These are phyloP conservation scores for Fusarium sp. DNA, from an alignment of 2,329 filamentous ascomycete genomes.

Conservation along the genomic window DNA sequence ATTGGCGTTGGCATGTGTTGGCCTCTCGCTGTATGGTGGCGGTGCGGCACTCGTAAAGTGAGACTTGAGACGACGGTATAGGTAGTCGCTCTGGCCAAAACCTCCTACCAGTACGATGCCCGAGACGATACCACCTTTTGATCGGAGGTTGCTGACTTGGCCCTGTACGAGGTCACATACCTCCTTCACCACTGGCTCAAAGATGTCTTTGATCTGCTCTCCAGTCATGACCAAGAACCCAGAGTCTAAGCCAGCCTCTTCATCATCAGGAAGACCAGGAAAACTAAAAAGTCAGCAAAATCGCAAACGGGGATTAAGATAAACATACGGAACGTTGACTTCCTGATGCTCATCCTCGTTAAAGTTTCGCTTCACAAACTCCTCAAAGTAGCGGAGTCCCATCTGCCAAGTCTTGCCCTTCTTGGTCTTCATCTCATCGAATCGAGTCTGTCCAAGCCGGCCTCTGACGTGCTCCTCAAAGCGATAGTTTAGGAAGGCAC, in stretches of 20 bases:
- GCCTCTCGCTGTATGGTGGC: constrained; percentile 75
- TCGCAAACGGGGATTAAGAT: background rate
- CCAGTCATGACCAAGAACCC: constrained; percentile 81
- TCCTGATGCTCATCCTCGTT: constrained; percentile 82
- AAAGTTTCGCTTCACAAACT: constrained; percentile 88
- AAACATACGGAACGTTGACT: constrained; percentile 76
- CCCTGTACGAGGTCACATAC: constrained; percentile 76
- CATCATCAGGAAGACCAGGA: constrained; percentile 80
- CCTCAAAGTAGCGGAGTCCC: constrained; percentile 83
- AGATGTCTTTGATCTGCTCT: constrained; percentile 77
- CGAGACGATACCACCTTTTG: constrained; percentile 71
- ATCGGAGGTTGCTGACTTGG: constrained; percentile 72
- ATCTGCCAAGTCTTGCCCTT: constrained; percentile 85
- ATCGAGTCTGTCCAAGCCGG: constrained; percentile 74
- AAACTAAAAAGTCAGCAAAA: constrained; percentile 59
- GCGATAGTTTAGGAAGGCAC: constrained; percentile 82
- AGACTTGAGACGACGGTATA: constrained; percentile 76
- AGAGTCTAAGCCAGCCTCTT: constrained; percentile 78
- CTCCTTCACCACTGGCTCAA: constrained; percentile 79
- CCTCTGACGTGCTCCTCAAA: constrained; percentile 82
- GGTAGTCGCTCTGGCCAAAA: constrained; percentile 83
- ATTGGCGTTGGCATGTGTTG: constrained; percentile 70
- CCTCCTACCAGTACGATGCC: constrained; percentile 87
- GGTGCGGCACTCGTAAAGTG: constrained; percentile 73
- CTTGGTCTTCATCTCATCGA: constrained; percentile 81